Conservation (phyloP, 345 rosid genomes). For the Brassica juncea region DNA sequence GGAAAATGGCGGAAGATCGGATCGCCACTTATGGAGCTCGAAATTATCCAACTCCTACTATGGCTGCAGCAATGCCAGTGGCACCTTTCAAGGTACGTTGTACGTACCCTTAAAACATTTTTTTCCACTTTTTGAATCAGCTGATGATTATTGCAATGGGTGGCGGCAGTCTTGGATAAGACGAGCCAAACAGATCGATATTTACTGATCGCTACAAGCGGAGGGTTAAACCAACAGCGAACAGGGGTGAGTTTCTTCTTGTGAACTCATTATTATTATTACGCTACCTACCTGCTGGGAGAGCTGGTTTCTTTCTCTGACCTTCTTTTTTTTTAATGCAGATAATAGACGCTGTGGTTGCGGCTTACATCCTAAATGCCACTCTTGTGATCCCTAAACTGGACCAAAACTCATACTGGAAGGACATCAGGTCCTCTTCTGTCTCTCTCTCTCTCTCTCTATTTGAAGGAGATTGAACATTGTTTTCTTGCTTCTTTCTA, state of each 20-base stretch:
- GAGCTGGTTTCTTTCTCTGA: not conserved
- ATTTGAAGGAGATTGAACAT: not conserved
- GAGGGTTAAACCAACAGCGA: slow-evolving; percentile 93
- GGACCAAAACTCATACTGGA: slow-evolving; percentile 91
- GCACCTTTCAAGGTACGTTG: slow-evolving; percentile 50
- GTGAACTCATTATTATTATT: not conserved
- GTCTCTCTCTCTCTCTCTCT: not conserved
- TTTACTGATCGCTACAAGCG: slow-evolving; percentile 84
- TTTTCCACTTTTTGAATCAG: not conserved
- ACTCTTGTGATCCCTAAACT: slow-evolving; percentile 87
- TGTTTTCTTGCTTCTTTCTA: slow-evolving; percentile 19
- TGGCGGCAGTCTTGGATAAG: slow-evolving; percentile 50
- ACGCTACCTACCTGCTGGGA: not conserved
- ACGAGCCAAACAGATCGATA: slow-evolving; percentile 62
- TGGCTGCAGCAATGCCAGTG: slow-evolving; percentile 78
- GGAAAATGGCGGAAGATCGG: slow-evolving; percentile 53
- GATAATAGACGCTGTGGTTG: slow-evolving; percentile 92
- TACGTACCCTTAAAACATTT: not conserved
- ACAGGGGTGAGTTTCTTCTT: slow-evolving; percentile 63
- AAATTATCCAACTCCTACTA: slow-evolving; percentile 57
- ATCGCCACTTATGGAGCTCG: slow-evolving; percentile 70
- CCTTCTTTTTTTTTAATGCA: slow-evolving; percentile 28
- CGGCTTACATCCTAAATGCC: slow-evolving; percentile 89
- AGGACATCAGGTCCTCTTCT: slow-evolving; percentile 65
- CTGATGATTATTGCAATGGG: slow-evolving; percentile 20